A percentile compares a stretch with the other conserved stretches of the same genome.
phyloP scores from a whole-genome alignment of 441 rosid genomes.

The Francoa sonchifolia region DNA sequence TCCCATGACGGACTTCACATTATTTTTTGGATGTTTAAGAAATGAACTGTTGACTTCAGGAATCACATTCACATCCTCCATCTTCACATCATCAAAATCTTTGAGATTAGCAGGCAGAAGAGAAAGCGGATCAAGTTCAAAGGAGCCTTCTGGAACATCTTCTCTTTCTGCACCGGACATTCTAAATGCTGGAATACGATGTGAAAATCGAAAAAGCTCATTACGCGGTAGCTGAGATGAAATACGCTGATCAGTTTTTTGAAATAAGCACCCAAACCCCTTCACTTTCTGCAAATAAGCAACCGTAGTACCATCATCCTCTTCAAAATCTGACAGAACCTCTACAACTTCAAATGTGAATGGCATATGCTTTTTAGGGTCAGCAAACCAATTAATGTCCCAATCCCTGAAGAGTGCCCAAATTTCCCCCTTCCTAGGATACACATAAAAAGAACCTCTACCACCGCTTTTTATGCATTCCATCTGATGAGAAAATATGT shows the following conservation, averaged over 20 bases:
- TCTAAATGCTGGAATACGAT: slow-evolving; percentile 36
- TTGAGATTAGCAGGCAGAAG: slow-evolving; percentile 24
- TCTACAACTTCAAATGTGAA: slow-evolving; percentile 26
- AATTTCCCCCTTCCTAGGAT: slow-evolving; percentile 32
- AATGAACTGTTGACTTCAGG: slow-evolving; percentile 10
- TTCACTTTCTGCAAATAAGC: slow-evolving; percentile 27
- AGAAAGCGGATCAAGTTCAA: slow-evolving; percentile 50
- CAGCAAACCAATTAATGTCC: slow-evolving; percentile 26
- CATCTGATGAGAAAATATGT: slow-evolving; percentile 32
- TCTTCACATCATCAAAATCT: slow-evolving; percentile 16
- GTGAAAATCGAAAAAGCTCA: slow-evolving; percentile 44
- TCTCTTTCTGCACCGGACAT: slow-evolving; percentile 45
- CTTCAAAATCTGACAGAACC: slow-evolving; percentile 20
- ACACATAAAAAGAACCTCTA: slow-evolving; percentile 13
- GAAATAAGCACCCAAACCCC: slow-evolving; percentile 33
- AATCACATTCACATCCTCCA: slow-evolving; percentile 7
- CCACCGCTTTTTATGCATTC: slow-evolving; percentile 6
- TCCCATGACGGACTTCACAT: slow-evolving; percentile 11
- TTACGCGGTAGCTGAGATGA: slow-evolving; percentile 22
- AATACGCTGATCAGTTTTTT: slow-evolving; percentile 13
- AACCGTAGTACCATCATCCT: slow-evolving; percentile 20
- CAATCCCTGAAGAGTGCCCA: slow-evolving; percentile 36
- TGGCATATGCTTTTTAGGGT: slow-evolving; percentile 19
- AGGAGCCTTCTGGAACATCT: slow-evolving; percentile 46
- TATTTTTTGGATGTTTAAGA: slow-evolving; percentile 13